Base-by-base conservation (phyloP, 306 rosid genomes). In the Hippophae tibetana region DNA sequence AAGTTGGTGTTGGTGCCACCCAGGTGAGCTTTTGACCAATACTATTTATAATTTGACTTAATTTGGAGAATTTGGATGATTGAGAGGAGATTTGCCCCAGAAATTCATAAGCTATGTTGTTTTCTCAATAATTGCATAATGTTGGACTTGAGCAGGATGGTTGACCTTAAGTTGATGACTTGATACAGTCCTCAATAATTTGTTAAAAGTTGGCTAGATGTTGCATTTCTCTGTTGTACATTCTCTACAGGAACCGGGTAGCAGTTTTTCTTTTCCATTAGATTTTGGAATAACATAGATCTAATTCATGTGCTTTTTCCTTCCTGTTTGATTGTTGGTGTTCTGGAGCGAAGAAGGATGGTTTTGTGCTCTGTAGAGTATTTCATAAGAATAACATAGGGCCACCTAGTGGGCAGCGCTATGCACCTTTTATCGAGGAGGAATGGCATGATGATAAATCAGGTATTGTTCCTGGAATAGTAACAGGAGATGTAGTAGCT, bases 331-430 rank as follows among this genome's bases (percentile, higher is more conserved):
- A 1, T 18, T 74, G 61, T 81, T 72, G 38, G 3, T 31, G 38
- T 31, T 31, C 38, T 42, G 69, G 73, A 74, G 63, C 47, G 84
- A 86, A 80, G 79, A 81, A 93, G 99, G 97, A 88, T 76, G 94
- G 94, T 3, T 93, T 67, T 81, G 99, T 93, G 60, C 76, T 93
- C 65, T 88, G 97, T 85, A 84, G 99, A 81, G 96, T 93, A 38
- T 93, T 93, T 81, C 99, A 88, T 83, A 93, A 88, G 79, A 93
- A 87, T 79, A 93, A 93, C 79, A 88, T 92, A 47, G 97, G 99
- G 53, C 99, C 99, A 53, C 99, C 99, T 0, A 92, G 85, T 72
- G 96, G 99, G 70, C 97, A 92, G 66, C 88, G 99, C 0, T 92
- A 92, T 84, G 99, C 99, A 0, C 96, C 99, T 70, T 93, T 93